Conservation (phyloP, 805 yeast genomes). For the Kodamaea laetipori region DNA sequence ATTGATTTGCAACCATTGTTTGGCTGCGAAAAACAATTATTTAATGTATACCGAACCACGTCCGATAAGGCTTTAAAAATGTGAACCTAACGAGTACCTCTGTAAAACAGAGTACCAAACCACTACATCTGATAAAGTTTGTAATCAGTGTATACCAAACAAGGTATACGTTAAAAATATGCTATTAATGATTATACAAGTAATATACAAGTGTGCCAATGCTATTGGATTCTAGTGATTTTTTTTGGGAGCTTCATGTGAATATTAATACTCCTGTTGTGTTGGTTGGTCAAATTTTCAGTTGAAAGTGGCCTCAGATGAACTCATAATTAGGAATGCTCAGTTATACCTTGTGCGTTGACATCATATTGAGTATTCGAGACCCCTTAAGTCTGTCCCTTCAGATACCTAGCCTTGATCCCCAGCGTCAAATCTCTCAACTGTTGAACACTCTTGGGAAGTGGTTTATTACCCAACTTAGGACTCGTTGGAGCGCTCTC, state of each 20-base stretch:
- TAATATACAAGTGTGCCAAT: conserved; percentile 8
- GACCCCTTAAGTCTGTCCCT: neutral
- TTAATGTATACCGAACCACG: too few relatives aligned
- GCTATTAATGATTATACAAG: conserved; percentile 9
- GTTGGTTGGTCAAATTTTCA: too few relatives aligned
- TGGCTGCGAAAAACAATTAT: too few relatives aligned
- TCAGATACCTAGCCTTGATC: conserved; percentile 16
- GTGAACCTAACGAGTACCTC: too few relatives aligned
- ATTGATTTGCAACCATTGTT: too few relatives aligned
- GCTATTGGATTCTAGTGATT: neutral
- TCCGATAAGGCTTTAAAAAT: too few relatives aligned
- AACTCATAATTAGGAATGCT: too few relatives aligned
- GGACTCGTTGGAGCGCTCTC: conserved; percentile 38
- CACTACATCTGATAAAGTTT: too few relatives aligned
- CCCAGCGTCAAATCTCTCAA: conserved; percentile 25
- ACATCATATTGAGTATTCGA: too few relatives aligned
- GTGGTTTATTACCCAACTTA: conserved; percentile 13
- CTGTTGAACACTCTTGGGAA: conserved; percentile 27
- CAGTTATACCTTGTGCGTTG: too few relatives aligned
- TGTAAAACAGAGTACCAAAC: too few relatives aligned
- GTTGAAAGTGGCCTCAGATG: too few relatives aligned
- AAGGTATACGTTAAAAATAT: conserved; percentile 2
- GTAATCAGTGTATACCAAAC: neutral
- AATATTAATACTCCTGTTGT: neutral
- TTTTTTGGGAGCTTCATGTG: neutral